Conservation (phyloP, 2,329 filamentous ascomycete species). For the Talaromyces pinophilus region DNA sequence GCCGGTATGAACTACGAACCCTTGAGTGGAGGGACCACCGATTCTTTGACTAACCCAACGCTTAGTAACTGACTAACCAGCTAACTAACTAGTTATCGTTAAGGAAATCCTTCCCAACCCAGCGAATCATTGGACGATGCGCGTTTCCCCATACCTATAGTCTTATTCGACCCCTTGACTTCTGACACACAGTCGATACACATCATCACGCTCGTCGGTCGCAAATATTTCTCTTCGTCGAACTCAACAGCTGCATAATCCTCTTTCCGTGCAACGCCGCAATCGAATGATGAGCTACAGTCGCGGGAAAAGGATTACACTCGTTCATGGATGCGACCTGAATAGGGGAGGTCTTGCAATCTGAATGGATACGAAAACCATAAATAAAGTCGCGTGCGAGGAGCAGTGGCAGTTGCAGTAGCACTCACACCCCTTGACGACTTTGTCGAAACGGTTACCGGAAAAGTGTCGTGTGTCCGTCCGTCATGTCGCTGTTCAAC, state of each 20-base stretch:
- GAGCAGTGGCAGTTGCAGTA: constrained; percentile 3
- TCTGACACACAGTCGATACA: neutral
- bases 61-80: neutral
- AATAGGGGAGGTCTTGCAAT: constrained; percentile 6
- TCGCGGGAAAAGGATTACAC: neutral
- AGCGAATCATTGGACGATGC: constrained; percentile 16
- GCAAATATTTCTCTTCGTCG: neutral
- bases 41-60: neutral
- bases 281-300: constrained; percentile 14
- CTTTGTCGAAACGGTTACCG: neutral
- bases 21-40: neutral
- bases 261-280: neutral
- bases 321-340: constrained; percentile 5
- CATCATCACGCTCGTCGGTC: neutral
- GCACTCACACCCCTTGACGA: neutral
- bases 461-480: neutral
- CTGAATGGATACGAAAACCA: constrained; percentile 19
- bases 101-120: constrained; percentile 1
- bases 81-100: neutral
- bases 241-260: neutral
- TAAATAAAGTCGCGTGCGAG: constrained; percentile 8
- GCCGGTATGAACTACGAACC: neutral
- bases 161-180: neutral
- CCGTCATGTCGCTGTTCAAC: constrained; percentile 50
- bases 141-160: constrained; percentile 8